These are phyloP conservation scores for Lachnellula hyalina DNA, from an alignment of 2,329 filamentous ascomycete genomes.

Conservation along the genomic window DNA sequence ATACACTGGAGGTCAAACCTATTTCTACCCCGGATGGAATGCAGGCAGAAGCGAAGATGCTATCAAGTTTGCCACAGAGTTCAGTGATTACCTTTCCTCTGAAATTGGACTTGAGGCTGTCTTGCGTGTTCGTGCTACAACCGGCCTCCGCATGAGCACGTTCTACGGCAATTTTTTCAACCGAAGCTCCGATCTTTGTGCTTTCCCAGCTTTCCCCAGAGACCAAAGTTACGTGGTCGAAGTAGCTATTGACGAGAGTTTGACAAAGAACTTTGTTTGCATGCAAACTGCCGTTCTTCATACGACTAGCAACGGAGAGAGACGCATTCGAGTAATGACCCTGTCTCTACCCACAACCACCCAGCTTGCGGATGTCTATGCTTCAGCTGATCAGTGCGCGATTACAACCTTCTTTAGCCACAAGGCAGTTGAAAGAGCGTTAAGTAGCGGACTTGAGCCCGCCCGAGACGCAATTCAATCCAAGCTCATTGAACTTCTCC, in stretches of 20 bases:
- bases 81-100: conserved; percentile 92
- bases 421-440: conserved; percentile 88
- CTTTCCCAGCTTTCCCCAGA: conserved; percentile 94
- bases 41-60: conserved; percentile 90
- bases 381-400: conserved; percentile 89
- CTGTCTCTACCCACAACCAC: conserved; percentile 89
- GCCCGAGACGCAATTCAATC: conserved; percentile 85
- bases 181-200: conserved; percentile 91
- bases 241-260: conserved; percentile 92
- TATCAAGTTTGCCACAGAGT: conserved; percentile 95
- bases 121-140: conserved; percentile 89
- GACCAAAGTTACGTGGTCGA: conserved; percentile 98
- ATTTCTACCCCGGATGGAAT: conserved; percentile 97
- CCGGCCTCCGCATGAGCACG: conserved; percentile 89
- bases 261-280: conserved; percentile 87
- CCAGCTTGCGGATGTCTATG: conserved; percentile 84
- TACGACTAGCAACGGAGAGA: conserved; percentile 95
- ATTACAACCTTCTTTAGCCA: conserved; percentile 94
- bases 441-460: conserved; percentile 82
- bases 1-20: conserved; percentile 96
- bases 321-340: conserved; percentile 90
- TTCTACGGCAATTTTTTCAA: conserved; percentile 99
- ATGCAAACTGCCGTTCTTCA: conserved; percentile 93
- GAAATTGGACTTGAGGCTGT: conserved; percentile 97
- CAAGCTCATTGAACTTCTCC: conserved; percentile 86